phyloP scores from a whole-genome alignment of 306 rosid species.

The Cicer judaicum region DNA sequence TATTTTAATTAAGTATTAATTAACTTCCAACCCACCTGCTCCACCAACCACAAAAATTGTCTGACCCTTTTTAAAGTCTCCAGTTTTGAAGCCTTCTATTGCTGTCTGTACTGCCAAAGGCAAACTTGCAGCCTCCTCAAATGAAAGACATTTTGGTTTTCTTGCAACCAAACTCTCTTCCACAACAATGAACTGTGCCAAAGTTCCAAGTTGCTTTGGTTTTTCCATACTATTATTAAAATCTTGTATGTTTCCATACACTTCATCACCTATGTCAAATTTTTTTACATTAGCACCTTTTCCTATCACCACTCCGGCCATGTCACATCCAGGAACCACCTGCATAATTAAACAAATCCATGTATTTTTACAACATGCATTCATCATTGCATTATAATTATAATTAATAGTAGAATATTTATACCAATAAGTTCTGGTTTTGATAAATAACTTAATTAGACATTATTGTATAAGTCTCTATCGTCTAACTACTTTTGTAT shows the following conservation, averaged over 20 bases:
- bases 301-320: conserved; percentile 53
- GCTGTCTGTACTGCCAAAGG: conserved; percentile 58
- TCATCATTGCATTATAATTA: not conserved
- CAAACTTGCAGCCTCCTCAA: conserved; percentile 62
- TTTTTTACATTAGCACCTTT: conserved; percentile 41
- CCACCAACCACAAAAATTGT: conserved; percentile 55
- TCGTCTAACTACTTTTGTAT: too few relatives aligned
- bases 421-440: not conserved
- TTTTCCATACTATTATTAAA: conserved; percentile 41
- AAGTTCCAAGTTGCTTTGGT: conserved; percentile 55
- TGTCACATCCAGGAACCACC: conserved; percentile 60
- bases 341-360: conserved; percentile 16
- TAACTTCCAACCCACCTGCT: conserved; percentile 55
- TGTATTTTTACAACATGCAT: not conserved
- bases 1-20: conserved; percentile 33
- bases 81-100: conserved; percentile 49
- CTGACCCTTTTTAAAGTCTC: conserved; percentile 46
- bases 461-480: too few relatives aligned
- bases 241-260: conserved; percentile 59
- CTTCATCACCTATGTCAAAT: conserved; percentile 52
- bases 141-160: conserved; percentile 48
- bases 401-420: not conserved
- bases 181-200: conserved; percentile 51
- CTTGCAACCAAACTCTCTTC: conserved; percentile 50
- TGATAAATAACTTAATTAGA: too few relatives aligned